Percentiles rank a stretch among this genome's conserved stretches.
Evolutionary conservation across 306 rosid species (phyloP).

Genomic region (Vigna mungo): DNA sequence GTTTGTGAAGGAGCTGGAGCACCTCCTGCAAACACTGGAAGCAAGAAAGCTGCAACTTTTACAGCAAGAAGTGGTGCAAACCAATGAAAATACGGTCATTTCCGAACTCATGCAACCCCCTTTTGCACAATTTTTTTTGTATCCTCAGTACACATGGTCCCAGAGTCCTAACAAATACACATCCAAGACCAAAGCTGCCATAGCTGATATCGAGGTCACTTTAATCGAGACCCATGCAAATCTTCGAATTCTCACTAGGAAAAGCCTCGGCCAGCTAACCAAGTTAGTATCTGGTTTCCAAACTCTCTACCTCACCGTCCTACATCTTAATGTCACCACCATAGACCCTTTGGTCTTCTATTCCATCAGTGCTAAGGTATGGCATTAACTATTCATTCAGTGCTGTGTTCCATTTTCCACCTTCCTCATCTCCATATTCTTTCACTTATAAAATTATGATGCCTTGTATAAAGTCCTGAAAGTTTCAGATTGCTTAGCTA

Average conservation of each 20-base stretch:
- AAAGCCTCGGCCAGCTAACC: constrained; percentile 60
- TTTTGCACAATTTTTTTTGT: constrained; percentile 65
- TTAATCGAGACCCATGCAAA: constrained; percentile 91
- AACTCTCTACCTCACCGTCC: constrained; percentile 68
- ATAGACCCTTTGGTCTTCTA: constrained; percentile 73
- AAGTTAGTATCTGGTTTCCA: constrained; percentile 78
- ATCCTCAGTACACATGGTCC: constrained; percentile 73
- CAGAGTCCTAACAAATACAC: constrained; percentile 67
- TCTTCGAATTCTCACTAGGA: constrained; percentile 69
- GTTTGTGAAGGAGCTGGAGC: constrained; percentile 88
- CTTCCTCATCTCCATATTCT: constrained; percentile 5
- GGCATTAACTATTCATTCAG: neutral
- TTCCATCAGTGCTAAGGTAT: constrained; percentile 88
- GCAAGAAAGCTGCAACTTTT: constrained; percentile 70
- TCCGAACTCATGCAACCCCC: constrained; percentile 52
- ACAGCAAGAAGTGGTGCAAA: constrained; percentile 44
- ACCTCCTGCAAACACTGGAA: constrained; percentile 73
- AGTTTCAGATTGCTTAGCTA: constrained; percentile 20
- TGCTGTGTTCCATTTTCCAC: neutral
- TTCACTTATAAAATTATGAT: neutral
- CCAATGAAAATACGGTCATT: constrained; percentile 43
- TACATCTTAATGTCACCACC: constrained; percentile 86
- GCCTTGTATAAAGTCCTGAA: neutral
- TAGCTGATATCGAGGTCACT: constrained; percentile 92
- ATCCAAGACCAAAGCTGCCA: constrained; percentile 64